Conservation (phyloP, 306 rosid genomes). For the Begonia masoniana region DNA sequence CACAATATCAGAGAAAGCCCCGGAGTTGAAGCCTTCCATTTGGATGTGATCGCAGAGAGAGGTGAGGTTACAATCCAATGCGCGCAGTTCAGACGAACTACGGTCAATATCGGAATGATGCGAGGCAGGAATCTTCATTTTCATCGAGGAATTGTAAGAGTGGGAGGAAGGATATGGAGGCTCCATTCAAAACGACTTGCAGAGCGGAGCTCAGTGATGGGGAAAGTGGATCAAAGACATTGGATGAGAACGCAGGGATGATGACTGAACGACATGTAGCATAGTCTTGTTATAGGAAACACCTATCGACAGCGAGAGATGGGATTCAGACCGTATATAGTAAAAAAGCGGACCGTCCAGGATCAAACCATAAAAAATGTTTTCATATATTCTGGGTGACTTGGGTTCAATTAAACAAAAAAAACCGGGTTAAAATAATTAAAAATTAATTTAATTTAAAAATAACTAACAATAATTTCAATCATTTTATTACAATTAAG, state of each 20-base stretch:
- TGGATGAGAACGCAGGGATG: neutral
- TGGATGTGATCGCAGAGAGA: conserved; percentile 93
- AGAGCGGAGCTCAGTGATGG: neutral
- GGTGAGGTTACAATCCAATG: conserved; percentile 85
- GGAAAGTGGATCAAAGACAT: conserved; percentile 1
- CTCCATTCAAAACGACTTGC: conserved; percentile 15
- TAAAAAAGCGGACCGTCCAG: too few relatives aligned
- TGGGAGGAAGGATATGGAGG: conserved; percentile 20
- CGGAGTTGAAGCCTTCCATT: conserved; percentile 81
- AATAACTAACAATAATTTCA: too few relatives aligned
- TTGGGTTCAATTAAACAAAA: too few relatives aligned
- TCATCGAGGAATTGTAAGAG: conserved; percentile 38
- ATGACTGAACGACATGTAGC: too few relatives aligned
- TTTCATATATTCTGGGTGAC: too few relatives aligned
- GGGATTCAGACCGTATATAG: too few relatives aligned
- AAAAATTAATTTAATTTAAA: too few relatives aligned
- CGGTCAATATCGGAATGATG: conserved; percentile 64
- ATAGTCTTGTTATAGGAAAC: too few relatives aligned
- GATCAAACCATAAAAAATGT: too few relatives aligned
- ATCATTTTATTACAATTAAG: too few relatives aligned
- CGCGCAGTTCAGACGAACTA: conserved; percentile 50
- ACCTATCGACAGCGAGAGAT: too few relatives aligned
- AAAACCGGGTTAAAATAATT: too few relatives aligned
- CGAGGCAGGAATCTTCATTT: conserved; percentile 49
- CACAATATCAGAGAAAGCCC: conserved; percentile 72